phyloP scores from a whole-genome alignment of 495 filamentous ascomycete species.

The Daldinia grandis region DNA sequence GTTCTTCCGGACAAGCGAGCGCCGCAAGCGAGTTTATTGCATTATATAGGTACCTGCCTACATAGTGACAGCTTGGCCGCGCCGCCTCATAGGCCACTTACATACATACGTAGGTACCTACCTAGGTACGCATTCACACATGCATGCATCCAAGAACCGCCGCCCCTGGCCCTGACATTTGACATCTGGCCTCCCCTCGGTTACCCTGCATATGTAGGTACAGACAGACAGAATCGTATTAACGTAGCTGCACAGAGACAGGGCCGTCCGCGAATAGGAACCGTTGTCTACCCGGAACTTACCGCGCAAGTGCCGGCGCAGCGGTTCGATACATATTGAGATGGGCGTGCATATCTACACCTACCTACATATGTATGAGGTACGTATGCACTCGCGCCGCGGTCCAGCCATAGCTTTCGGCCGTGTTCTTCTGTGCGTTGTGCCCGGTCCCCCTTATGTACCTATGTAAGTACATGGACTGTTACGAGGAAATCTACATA shows the following conservation, averaged over 20 bases:
- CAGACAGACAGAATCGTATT: too few species aligned
- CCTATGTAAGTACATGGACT: too few species aligned
- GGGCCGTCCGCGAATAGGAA: not conserved
- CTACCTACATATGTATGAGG: not conserved
- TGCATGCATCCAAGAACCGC: not conserved
- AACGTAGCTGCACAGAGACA: not conserved
- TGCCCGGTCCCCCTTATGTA: not conserved
- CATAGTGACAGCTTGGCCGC: not conserved
- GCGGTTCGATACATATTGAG: conserved; percentile 6
- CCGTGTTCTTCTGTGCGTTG: not conserved
- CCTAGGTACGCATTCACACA: too few species aligned
- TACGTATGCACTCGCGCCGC: too few species aligned
- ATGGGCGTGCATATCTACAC: not conserved
- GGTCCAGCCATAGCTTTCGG: not conserved
- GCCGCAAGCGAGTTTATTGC: not conserved
- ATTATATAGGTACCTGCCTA: too few species aligned
- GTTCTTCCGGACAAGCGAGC: conserved; percentile 8
- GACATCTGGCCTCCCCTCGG: not conserved
- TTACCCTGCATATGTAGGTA: conserved; percentile 1
- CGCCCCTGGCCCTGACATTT: not conserved
- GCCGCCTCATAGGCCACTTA: not conserved
- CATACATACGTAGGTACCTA: conserved; percentile 5
- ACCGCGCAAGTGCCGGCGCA: not conserved
- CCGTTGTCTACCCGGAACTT: not conserved
- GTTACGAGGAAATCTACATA: not conserved